These are phyloP conservation scores for Vararia minispora DNA, from an alignment of 768 basidiomycete species.

Conservation along the genomic window DNA sequence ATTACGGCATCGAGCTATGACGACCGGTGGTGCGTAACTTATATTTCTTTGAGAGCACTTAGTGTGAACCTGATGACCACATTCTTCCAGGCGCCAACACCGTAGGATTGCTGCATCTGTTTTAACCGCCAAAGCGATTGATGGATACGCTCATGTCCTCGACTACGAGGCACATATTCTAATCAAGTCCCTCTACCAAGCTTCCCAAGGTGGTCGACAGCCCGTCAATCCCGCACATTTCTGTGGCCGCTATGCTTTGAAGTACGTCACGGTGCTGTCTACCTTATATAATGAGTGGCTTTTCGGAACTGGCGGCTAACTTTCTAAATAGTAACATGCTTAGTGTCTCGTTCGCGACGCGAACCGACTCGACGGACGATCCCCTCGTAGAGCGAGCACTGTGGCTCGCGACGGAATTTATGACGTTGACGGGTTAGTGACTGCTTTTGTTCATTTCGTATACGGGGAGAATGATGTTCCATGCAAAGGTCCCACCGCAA, in stretches of 20 bases:
- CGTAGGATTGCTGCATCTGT: constrained; percentile 27
- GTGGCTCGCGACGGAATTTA: constrained; percentile 31
- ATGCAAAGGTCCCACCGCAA: constrained; percentile 33
- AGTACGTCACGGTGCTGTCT: constrained; percentile 13
- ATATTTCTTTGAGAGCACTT: not conserved
- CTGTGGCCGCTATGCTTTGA: constrained; percentile 25
- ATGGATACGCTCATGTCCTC: constrained; percentile 24
- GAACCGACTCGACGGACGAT: constrained; percentile 27
- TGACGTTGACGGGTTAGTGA: constrained; percentile 21
- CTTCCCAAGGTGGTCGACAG: constrained; percentile 20
- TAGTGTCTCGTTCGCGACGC: constrained; percentile 29
- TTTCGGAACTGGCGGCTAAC: constrained; percentile 4
- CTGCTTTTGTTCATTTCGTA: not conserved
- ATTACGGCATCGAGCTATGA: constrained; percentile 35
- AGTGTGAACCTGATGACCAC: not conserved
- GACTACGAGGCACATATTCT: constrained; percentile 30
- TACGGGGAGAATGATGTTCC: not conserved
- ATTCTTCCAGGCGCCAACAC: constrained; percentile 27
- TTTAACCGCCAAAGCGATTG: constrained; percentile 25
- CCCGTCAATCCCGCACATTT: constrained; percentile 30
- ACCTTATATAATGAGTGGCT: not conserved
- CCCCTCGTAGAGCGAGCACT: constrained; percentile 27
- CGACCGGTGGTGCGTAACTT: constrained; percentile 25
- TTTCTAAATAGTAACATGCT: constrained; percentile 31
- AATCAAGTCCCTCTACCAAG: constrained; percentile 25